Evolutionary conservation across 1,139 yeast species (phyloP).

Genomic region (Diutina neorugosa): DNA sequence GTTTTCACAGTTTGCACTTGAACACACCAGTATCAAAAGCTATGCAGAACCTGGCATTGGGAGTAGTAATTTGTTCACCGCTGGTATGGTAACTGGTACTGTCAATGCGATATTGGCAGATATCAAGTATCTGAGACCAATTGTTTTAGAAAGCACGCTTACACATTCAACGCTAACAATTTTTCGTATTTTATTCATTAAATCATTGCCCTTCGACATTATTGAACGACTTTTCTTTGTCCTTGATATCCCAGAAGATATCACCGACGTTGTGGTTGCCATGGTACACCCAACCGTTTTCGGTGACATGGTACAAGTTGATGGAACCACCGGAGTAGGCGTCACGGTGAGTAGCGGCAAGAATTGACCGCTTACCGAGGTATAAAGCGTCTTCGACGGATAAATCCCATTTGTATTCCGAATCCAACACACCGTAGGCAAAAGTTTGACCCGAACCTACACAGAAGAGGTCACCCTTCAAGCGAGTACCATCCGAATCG

Average conservation of each 20-base stretch:
- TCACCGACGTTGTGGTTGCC: slow-evolving; percentile 93
- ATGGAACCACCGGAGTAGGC: slow-evolving; percentile 97
- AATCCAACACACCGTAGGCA: slow-evolving; percentile 97
- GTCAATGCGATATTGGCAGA: no score
- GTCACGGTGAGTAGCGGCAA: slow-evolving; percentile 98
- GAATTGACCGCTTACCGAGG: slow-evolving; percentile 87
- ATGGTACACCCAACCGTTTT: slow-evolving; percentile 88
- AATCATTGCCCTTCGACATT: slow-evolving; percentile 34
- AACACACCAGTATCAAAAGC: no score
- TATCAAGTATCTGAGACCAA: no score
- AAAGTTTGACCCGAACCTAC: slow-evolving; percentile 99
- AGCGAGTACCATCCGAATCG: slow-evolving; percentile 93
- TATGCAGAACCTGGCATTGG: no score
- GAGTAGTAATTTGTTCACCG: no score
- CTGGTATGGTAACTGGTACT: no score
- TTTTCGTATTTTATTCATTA: neutral
- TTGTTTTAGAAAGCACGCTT: no score
- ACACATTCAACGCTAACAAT: neutral
- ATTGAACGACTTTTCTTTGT: slow-evolving; percentile 78
- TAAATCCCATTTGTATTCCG: slow-evolving; percentile 83
- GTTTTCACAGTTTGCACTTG: no score
- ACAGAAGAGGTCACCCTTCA: slow-evolving; percentile 90
- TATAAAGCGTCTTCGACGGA: slow-evolving; percentile 87
- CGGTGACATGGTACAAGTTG: slow-evolving; percentile 86
- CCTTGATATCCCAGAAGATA: slow-evolving; percentile 86